A percentile compares a stretch with the other conserved stretches of the same genome.
phyloP scores from a whole-genome alignment of 495 filamentous ascomycete genomes.

The Recurvomyces mirabilis region DNA sequence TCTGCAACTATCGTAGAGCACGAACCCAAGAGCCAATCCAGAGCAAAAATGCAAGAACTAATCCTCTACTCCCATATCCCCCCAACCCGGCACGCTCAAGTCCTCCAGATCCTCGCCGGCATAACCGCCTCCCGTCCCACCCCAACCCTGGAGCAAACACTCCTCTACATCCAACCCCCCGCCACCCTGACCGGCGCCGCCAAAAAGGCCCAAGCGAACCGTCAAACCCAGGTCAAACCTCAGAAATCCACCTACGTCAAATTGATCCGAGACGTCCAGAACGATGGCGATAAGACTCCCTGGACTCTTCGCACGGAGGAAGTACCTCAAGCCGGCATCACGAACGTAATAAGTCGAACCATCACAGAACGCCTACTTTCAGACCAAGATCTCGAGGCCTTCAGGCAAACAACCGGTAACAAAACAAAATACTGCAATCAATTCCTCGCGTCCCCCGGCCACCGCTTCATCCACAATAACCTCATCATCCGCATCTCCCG shows the following conservation, averaged over 20 bases:
- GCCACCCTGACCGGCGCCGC: constrained; percentile 26
- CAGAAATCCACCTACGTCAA: constrained; percentile 3
- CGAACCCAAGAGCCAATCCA: too few species aligned
- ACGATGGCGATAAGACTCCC: neutral
- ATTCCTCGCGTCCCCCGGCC: constrained; percentile 17
- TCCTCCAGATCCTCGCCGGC: constrained; percentile 57
- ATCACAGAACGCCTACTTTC: neutral
- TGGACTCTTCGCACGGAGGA: constrained; percentile 24
- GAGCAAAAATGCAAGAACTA: constrained; percentile 44
- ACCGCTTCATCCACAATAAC: constrained; percentile 36
- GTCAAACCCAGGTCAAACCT: neutral
- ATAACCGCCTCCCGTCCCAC: constrained; percentile 56
- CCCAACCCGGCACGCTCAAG: constrained; percentile 39
- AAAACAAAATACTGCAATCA: constrained; percentile 9
- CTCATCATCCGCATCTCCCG: constrained; percentile 34
- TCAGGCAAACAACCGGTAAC: constrained; percentile 2
- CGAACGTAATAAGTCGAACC: constrained; percentile 13
- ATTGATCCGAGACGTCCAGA: constrained; percentile 4
- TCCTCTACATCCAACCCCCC: constrained; percentile 51
- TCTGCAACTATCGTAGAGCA: neutral
- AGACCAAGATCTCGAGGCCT: constrained; percentile 5
- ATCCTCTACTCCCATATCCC: constrained; percentile 41
- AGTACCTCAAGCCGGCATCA: constrained; percentile 33
- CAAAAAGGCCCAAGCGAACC: constrained; percentile 26
- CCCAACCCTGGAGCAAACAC: constrained; percentile 46